Conservation (phyloP, 495 filamentous ascomycete genomes). For the Melanomma pulvis-pyrius region DNA sequence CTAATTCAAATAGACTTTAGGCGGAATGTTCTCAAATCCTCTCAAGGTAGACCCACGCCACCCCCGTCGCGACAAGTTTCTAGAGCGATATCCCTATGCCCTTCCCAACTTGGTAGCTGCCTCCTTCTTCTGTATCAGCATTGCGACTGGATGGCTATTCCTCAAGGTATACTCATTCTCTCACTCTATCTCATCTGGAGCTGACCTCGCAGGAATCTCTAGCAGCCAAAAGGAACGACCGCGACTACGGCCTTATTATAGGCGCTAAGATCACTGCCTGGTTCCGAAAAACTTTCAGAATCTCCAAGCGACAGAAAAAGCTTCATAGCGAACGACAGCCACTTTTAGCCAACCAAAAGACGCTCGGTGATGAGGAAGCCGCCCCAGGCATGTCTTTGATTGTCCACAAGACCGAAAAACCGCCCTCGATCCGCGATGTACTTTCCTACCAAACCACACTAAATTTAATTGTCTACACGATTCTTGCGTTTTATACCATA, state of each 20-base stretch:
- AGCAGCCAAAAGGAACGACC: constrained; percentile 60
- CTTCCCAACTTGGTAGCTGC: constrained; percentile 80
- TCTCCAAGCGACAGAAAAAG: constrained; percentile 13
- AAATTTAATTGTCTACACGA: constrained; percentile 73
- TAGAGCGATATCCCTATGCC: constrained; percentile 75
- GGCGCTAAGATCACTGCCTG: constrained; percentile 53
- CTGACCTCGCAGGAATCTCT: constrained; percentile 62
- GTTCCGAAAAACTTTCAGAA: constrained; percentile 29
- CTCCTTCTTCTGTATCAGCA: constrained; percentile 70
- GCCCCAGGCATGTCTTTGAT: not conserved
- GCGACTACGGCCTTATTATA: constrained; percentile 70
- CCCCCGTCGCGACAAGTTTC: constrained; percentile 67
- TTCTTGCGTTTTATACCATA: constrained; percentile 75
- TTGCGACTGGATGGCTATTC: constrained; percentile 71
- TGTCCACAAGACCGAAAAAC: not conserved
- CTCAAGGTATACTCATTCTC: constrained; percentile 50
- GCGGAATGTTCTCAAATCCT: constrained; percentile 81
- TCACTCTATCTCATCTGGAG: not conserved
- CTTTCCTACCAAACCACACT: constrained; percentile 76
- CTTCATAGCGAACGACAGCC: constrained; percentile 37
- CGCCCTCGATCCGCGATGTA: constrained; percentile 63
- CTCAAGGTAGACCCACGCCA: constrained; percentile 66
- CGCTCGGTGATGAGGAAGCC: constrained; percentile 46
- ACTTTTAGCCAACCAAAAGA: constrained; percentile 32
- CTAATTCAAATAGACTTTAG: constrained; percentile 55